phyloP scores from a whole-genome alignment of 2,329 filamentous ascomycete species.

The Botrytis cinerea region DNA sequence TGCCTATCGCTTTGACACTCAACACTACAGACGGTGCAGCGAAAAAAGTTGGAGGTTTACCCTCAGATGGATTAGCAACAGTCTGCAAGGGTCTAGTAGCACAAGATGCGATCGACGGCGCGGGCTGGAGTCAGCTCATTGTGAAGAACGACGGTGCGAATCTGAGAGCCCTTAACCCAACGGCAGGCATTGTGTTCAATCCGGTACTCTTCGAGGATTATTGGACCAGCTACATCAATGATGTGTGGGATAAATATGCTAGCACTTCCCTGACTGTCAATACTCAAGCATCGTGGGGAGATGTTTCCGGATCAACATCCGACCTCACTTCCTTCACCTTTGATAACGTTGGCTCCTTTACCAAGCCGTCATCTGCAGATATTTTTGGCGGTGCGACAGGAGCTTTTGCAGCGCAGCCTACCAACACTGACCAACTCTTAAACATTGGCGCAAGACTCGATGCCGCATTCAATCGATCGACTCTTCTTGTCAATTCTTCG shows the following conservation, averaged over 20 bases:
- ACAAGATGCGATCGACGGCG: constrained; percentile 57
- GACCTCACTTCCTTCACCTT: constrained; percentile 43
- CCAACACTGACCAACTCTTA: constrained; percentile 46
- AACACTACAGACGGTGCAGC: constrained; percentile 46
- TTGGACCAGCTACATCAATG: constrained; percentile 49
- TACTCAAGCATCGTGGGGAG: constrained; percentile 63
- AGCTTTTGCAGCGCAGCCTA: constrained; percentile 50
- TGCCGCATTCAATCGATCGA: constrained; percentile 75
- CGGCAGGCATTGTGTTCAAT: constrained; percentile 43
- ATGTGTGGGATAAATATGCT: constrained; percentile 47
- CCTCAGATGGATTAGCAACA: constrained; percentile 54
- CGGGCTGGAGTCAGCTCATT: constrained; percentile 60
- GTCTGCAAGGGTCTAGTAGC: constrained; percentile 55
- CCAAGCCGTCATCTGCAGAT: constrained; percentile 58
- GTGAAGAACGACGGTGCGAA: constrained; percentile 37
- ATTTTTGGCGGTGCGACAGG: constrained; percentile 67
- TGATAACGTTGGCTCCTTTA: constrained; percentile 51
- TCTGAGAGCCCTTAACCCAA: constrained; percentile 49
- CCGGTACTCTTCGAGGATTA: constrained; percentile 46
- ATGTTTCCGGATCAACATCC: constrained; percentile 48
- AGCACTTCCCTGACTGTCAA: constrained; percentile 56
- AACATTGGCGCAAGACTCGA: constrained; percentile 73
- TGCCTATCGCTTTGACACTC: constrained; percentile 59
- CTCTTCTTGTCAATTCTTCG: constrained; percentile 55
- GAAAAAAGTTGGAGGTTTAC: constrained; percentile 57